Percentiles rank a stretch among this genome's conserved stretches.
Evolutionary conservation across 345 rosid species (phyloP).

Genomic region (Camelina hispida): DNA sequence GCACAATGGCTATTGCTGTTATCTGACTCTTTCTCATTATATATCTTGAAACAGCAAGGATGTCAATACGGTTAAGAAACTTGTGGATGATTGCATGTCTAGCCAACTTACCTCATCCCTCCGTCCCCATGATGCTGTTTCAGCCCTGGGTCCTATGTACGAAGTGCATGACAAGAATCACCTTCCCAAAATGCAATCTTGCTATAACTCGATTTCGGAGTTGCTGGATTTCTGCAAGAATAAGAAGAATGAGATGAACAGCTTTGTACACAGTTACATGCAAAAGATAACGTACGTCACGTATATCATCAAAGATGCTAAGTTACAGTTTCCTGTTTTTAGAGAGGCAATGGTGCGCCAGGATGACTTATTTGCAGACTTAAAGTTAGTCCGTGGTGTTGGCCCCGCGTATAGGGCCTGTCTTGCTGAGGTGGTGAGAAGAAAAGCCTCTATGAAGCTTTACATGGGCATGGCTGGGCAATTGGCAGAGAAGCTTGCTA

Average conservation of each 20-base stretch:
- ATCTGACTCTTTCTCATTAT: constrained; percentile 34
- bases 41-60: constrained; percentile 81
- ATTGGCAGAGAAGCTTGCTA: constrained; percentile 92
- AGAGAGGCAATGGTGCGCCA: constrained; percentile 89
- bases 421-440: constrained; percentile 92
- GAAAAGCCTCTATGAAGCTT: constrained; percentile 93
- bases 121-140: constrained; percentile 98
- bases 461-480: constrained; percentile 99
- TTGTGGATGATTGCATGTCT: constrained; percentile 91
- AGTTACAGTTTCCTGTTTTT: constrained; percentile 92
- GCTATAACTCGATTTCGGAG: constrained; percentile 61
- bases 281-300: constrained; percentile 77
- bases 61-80: constrained; percentile 88
- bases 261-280: constrained; percentile 80
- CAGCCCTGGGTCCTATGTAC: constrained; percentile 99
- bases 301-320: constrained; percentile 80
- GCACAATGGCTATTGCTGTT: constrained; percentile 5
- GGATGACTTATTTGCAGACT: constrained; percentile 71
- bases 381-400: constrained; percentile 75
- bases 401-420: constrained; percentile 97
- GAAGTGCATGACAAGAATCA: constrained; percentile 95
- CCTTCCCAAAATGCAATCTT: constrained; percentile 80
- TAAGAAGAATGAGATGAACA: constrained; percentile 91
- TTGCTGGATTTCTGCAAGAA: constrained; percentile 75
- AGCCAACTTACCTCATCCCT: constrained; percentile 81